A percentile compares a stretch with the other conserved stretches of the same genome.
These are phyloP conservation scores for Claviceps africana DNA, from an alignment of 2,329 filamentous ascomycete genomes.

Conservation along the genomic window DNA sequence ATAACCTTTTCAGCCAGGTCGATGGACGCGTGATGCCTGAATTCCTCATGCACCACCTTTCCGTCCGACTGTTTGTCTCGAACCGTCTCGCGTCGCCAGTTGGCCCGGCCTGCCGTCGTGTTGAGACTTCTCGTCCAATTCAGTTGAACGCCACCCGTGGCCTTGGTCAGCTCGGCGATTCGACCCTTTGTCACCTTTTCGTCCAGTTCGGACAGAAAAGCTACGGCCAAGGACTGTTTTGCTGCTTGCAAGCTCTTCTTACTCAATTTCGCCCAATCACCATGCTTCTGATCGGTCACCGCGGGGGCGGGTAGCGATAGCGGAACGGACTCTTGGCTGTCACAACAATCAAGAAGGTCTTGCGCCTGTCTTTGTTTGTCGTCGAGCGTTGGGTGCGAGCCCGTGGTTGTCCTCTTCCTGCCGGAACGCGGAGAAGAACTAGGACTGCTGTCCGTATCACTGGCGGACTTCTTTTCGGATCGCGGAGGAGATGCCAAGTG, in stretches of 20 bases:
- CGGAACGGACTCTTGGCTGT: neutral
- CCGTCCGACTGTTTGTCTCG: conserved; percentile 17
- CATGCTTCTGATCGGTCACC: neutral
- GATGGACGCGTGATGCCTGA: conserved; percentile 57
- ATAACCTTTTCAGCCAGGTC: conserved; percentile 86
- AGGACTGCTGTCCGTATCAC: neutral
- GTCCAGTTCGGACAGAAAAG: conserved; percentile 59
- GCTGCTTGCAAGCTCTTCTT: conserved; percentile 47
- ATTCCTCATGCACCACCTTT: conserved; percentile 14
- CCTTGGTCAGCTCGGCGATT: conserved; percentile 41
- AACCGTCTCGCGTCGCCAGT: conserved; percentile 51
- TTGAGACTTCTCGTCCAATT: conserved; percentile 67
- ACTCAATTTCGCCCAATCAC: neutral
- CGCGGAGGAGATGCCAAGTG: neutral
- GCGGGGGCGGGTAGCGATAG: neutral
- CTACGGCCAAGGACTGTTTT: conserved; percentile 48
- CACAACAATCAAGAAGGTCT: neutral
- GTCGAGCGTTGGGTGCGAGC: neutral
- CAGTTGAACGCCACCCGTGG: conserved; percentile 57
- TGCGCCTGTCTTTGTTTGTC: neutral
- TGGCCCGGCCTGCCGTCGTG: conserved; percentile 63
- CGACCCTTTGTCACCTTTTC: conserved; percentile 43
- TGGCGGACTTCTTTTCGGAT: neutral
- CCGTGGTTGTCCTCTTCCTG: neutral
- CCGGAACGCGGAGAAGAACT: neutral